Conservation (phyloP, 2,329 filamentous ascomycete species). For the Cladosporium velox region DNA sequence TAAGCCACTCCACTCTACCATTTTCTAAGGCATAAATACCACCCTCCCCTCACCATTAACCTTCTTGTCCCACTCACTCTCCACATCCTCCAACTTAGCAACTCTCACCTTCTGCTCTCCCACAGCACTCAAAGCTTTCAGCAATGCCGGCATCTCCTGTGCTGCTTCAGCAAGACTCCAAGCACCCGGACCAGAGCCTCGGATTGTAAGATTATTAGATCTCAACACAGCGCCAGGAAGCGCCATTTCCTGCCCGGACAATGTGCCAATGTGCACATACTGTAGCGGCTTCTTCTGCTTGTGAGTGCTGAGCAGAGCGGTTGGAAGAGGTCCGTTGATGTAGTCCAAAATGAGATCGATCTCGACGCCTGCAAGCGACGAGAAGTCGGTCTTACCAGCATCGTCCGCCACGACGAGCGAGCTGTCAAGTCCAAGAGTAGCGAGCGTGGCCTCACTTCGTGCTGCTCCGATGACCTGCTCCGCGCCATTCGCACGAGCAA, state of each 20-base stretch:
- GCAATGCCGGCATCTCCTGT: conserved; percentile 29
- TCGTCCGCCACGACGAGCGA: conserved; percentile 48
- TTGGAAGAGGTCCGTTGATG: conserved; percentile 53
- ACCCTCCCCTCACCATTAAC: conserved; percentile 21
- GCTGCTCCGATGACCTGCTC: conserved; percentile 54
- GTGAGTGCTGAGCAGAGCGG: conserved; percentile 47
- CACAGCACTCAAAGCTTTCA: conserved; percentile 25
- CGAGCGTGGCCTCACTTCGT: conserved; percentile 44
- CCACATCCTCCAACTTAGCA: conserved; percentile 30
- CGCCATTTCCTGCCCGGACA: conserved; percentile 44
- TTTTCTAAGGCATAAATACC: conserved; percentile 7
- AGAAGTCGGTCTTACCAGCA: conserved; percentile 47
- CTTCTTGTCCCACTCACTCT: conserved; percentile 30
- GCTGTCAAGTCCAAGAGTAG: conserved; percentile 45
- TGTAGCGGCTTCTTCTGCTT: conserved; percentile 49
- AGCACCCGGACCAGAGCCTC: conserved; percentile 34
- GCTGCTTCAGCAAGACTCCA: conserved; percentile 31
- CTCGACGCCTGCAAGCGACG: conserved; percentile 36
- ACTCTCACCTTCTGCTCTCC: conserved; percentile 31
- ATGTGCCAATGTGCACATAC: conserved; percentile 55
- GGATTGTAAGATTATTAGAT: conserved; percentile 50
- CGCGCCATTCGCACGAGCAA: conserved; percentile 54
- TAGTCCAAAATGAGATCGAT: conserved; percentile 61
- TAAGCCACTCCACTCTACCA: not conserved
- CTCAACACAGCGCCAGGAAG: conserved; percentile 51